Base-by-base conservation (phyloP, 257 asterid species). In the Catharanthus roseus region DNA sequence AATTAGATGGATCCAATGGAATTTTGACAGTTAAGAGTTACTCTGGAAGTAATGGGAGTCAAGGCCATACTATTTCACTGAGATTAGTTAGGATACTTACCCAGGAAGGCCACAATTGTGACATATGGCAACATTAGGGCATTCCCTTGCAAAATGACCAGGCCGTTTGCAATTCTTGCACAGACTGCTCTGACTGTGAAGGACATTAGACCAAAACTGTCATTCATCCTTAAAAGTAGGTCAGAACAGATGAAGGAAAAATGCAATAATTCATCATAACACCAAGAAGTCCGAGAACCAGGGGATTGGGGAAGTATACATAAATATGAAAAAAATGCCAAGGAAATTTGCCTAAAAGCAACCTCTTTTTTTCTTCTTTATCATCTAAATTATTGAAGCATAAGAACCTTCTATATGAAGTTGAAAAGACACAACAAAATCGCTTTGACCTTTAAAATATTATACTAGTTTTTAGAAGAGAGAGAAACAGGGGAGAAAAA, bases 101-200 rank as follows among this genome's bases (percentile, higher is more conserved):
- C 98, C 98, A 72, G 98, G 98, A 82, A 93, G 98, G 69, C 97
- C 96, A 79, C 97, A 93, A 65, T 93, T 93, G 92, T 93, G 97
- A 56, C 98, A 93, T 72, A 93, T 84, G 78, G 97, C 97, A 65
- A 86, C 97, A 78, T 85, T 90, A 73, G 98, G 88, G 86, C 98
- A 90, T 70, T 90, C 98, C 82, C 98, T 85, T 21, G 98, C 98
- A 84, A 82, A 93, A 80, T 93, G 98, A 72, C 98, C 98, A 63
- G 97, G 97, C 81, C 96, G 82, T 75, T 87, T 93, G 86, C 98
- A 93, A 82, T 93, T 93, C 81, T 93, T 93, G 89, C 98, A 93
- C 84, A 93, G 80, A 72, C 81, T 74, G 80, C 67, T 89, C 76
- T 87, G 89, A 70, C 98, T 87, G 96, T 86, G 76, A 69, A 80